These are phyloP conservation scores for Trichoderma reesei DNA, from an alignment of 495 filamentous ascomycete species.

Conservation along the genomic window DNA sequence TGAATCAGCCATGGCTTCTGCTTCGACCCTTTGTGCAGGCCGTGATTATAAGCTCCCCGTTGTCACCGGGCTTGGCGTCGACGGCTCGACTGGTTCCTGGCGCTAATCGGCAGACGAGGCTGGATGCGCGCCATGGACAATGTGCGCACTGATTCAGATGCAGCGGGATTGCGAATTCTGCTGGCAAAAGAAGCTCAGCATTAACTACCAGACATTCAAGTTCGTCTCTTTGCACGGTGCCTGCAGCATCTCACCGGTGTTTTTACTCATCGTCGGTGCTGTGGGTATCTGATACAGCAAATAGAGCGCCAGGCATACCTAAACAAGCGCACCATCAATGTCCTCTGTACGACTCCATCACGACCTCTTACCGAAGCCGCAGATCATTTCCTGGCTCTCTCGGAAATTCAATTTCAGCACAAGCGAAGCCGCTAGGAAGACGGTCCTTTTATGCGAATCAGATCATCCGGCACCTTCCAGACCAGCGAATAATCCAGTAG, in stretches of 20 bases:
- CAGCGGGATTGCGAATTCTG: not conserved
- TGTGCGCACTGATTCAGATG: not conserved
- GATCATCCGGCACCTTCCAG: constrained; percentile 3
- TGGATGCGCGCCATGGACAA: not conserved
- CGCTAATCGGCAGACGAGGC: not conserved
- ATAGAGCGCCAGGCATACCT: no score
- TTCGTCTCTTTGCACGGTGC: no score
- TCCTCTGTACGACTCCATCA: no score
- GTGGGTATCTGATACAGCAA: no score
- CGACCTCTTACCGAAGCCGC: no score
- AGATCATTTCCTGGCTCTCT: not conserved
- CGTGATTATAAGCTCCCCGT: not conserved
- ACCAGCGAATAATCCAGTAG: not conserved
- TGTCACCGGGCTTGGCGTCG: not conserved
- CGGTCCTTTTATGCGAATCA: not conserved
- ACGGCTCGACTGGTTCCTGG: not conserved
- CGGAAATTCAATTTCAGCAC: not conserved
- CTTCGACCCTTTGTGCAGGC: not conserved
- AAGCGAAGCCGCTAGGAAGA: not conserved
- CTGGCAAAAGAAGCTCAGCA: no score
- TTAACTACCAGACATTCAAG: no score
- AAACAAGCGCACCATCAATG: no score
- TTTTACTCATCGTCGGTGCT: no score
- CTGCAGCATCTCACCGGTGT: no score
- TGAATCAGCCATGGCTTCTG: not conserved